These are phyloP conservation scores for Penicillium cosmopolitanum DNA, from an alignment of 495 filamentous ascomycete genomes.

Conservation along the genomic window DNA sequence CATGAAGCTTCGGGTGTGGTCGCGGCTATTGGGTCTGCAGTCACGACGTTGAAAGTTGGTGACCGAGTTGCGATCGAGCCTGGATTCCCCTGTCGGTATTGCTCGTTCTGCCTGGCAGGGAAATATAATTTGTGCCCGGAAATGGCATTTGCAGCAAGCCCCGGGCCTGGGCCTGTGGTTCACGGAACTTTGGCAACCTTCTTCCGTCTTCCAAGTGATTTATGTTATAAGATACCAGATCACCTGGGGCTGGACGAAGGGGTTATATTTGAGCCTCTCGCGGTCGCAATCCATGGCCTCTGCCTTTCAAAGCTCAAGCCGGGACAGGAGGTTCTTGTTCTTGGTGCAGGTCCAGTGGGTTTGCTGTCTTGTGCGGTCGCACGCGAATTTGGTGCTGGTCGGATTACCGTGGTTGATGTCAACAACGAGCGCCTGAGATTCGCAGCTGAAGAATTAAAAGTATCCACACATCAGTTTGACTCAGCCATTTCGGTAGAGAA, in stretches of 20 bases:
- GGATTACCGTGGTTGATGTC: slow-evolving; percentile 47
- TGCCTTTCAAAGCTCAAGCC: background rate
- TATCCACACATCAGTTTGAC: background rate
- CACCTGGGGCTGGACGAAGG: background rate
- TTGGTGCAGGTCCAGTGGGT: slow-evolving; percentile 46
- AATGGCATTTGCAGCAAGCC: background rate
- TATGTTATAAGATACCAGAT: background rate
- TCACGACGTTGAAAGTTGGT: background rate
- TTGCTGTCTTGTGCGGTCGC: slow-evolving; percentile 43
- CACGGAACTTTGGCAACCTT: background rate
- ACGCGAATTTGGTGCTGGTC: slow-evolving; percentile 40
- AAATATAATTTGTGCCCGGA: background rate
- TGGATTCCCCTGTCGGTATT: background rate
- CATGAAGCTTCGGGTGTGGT: background rate
- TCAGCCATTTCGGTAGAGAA: background rate
- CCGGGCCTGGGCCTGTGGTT: background rate
- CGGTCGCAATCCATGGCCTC: background rate
- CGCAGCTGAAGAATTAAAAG: background rate
- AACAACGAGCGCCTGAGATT: background rate
- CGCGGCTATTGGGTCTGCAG: background rate
- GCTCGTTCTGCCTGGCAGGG: background rate
- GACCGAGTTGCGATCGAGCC: slow-evolving; percentile 1
- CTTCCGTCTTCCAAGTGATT: background rate
- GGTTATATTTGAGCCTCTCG: background rate
- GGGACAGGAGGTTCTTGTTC: slow-evolving; percentile 29